A percentile compares a stretch with the other conserved stretches of the same genome.
Evolutionary conservation across 768 basidiomycete species (phyloP).

Genomic region (Piloderma croceum): DNA sequence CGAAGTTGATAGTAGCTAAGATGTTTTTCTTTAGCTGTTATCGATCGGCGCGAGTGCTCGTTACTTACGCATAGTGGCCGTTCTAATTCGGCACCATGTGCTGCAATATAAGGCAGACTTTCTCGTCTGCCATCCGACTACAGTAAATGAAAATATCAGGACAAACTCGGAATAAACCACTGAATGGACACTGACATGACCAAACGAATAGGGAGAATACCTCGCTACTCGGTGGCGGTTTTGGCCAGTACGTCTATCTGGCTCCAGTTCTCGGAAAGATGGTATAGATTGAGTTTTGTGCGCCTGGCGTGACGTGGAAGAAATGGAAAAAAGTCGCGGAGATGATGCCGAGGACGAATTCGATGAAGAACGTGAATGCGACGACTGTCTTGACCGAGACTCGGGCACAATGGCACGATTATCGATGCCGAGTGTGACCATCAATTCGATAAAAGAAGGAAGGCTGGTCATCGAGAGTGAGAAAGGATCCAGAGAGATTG

Average conservation of each 20-base stretch:
- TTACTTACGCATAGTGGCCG: no score
- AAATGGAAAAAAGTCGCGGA: constrained; percentile 29
- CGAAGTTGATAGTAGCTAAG: no score
- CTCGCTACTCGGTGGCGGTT: no score
- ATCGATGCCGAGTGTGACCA: constrained; percentile 76
- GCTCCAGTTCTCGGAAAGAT: constrained; percentile 32
- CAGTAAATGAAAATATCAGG: no score
- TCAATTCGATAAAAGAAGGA: constrained; percentile 84
- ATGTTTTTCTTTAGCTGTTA: no score
- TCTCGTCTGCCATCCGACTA: no score
- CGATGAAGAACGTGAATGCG: constrained; percentile 35
- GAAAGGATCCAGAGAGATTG: constrained; percentile 21
- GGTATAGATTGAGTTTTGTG: constrained; percentile 41
- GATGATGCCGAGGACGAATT: constrained; percentile 44
- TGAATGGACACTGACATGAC: no score
- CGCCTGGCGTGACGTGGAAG: constrained; percentile 28
- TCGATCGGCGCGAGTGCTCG: no score
- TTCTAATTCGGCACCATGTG: no score
- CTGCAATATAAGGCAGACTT: no score
- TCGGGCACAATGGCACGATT: no score
- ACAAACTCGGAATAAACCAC: no score
- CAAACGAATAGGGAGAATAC: background rate
- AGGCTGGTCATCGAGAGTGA: constrained; percentile 59
- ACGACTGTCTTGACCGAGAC: constrained; percentile 25
- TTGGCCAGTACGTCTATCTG: background rate